Conservation (phyloP, 306 rosid species). For the Gillenia trifoliata region DNA sequence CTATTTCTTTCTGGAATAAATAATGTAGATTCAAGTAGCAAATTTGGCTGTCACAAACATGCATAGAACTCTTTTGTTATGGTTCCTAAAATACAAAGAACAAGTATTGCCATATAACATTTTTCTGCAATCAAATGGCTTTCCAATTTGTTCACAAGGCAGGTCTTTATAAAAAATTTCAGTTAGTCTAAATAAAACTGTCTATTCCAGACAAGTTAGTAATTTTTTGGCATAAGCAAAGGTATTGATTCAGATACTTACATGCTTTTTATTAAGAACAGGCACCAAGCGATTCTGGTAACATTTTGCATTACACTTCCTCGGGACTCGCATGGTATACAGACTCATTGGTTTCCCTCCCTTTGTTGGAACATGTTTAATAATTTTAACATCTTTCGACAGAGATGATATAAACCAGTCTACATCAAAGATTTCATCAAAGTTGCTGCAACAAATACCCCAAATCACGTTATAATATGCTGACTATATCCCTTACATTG, state of each 20-base stretch:
- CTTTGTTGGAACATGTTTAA: slow-evolving; percentile 59
- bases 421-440: slow-evolving; percentile 68
- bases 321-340: slow-evolving; percentile 57
- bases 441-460: slow-evolving; percentile 60
- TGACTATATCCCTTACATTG: background rate
- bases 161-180: background rate
- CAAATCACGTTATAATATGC: slow-evolving; percentile 1
- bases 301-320: slow-evolving; percentile 75
- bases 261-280: slow-evolving; percentile 48
- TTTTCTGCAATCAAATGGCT: background rate
- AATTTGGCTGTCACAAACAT: background rate
- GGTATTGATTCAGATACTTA: no score
- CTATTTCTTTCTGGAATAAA: background rate
- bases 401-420: slow-evolving; percentile 76
- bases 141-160: background rate
- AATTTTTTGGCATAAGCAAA: no score
- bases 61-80: background rate
- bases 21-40: no score
- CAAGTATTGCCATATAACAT: no score
- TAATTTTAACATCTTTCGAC: slow-evolving; percentile 54
- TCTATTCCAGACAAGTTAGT: no score
- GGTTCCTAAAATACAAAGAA: background rate
- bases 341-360: slow-evolving; percentile 38
- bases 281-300: slow-evolving; percentile 66
- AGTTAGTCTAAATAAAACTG: background rate